Conservation (phyloP, 805 yeast species). For the Suhomyces sp. region DNA sequence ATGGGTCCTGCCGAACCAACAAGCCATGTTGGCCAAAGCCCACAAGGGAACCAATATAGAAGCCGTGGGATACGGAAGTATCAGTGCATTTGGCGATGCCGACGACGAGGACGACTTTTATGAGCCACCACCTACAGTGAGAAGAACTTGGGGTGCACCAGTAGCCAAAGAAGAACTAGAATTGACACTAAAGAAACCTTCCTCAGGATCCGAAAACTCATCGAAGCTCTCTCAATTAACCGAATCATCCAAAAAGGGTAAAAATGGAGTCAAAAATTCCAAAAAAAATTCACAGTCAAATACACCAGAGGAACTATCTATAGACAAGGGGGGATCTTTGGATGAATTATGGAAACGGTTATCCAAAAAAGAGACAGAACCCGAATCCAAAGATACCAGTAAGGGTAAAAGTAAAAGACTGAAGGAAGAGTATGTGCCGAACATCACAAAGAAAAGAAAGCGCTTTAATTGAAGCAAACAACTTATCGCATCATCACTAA, state of each 20-base stretch:
- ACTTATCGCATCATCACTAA: no score
- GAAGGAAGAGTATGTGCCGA: slow-evolving; percentile 12
- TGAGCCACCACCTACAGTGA: slow-evolving; percentile 6
- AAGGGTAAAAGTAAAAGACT: slow-evolving; percentile 3
- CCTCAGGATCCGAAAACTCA: background rate
- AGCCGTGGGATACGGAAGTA: slow-evolving; percentile 43
- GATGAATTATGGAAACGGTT: slow-evolving; percentile 9
- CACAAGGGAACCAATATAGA: slow-evolving; percentile 22
- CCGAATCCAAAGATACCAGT: slow-evolving; percentile 6
- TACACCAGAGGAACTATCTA: background rate
- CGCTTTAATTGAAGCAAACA: slow-evolving; percentile 4
- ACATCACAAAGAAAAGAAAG: slow-evolving; percentile 14
- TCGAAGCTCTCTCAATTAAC: no score
- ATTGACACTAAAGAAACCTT: slow-evolving; percentile 1
- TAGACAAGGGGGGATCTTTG: slow-evolving; percentile 1
- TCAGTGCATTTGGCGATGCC: slow-evolving; percentile 26
- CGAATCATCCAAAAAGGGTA: no score
- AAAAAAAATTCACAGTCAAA: background rate
- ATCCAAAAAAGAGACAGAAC: slow-evolving; percentile 10
- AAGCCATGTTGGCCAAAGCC: slow-evolving; percentile 24
- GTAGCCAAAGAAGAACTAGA: no score
- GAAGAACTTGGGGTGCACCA: slow-evolving; percentile 19
- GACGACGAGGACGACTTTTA: slow-evolving; percentile 5
- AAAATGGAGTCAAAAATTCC: background rate
- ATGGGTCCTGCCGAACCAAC: slow-evolving; percentile 46